phyloP scores from a whole-genome alignment of 768 basidiomycete genomes.

The Lanmaoa rubissima region DNA sequence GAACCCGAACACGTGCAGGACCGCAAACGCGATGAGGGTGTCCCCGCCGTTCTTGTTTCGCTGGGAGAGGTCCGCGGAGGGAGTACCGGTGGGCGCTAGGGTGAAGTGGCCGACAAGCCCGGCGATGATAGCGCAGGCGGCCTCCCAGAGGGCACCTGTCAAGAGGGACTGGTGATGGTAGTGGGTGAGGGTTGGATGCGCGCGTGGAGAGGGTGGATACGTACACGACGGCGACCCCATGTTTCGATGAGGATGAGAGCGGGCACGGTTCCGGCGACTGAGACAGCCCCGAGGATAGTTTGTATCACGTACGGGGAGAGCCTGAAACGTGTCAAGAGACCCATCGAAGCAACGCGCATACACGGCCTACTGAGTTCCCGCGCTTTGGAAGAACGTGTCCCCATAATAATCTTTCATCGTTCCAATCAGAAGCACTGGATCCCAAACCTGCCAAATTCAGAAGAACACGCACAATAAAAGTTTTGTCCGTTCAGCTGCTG shows the following conservation, averaged over 20 bases:
- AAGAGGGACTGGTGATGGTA: not conserved
- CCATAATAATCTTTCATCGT: conserved; percentile 14
- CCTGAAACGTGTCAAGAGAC: conserved; percentile 23
- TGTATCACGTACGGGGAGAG: conserved; percentile 71
- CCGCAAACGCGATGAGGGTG: conserved; percentile 70
- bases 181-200: not conserved
- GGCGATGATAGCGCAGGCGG: conserved; percentile 59
- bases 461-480: conserved; percentile 14
- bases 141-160: conserved; percentile 55
- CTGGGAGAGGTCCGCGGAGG: conserved; percentile 43
- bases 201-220: conserved; percentile 26
- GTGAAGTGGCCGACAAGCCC: conserved; percentile 71
- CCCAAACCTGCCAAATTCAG: not conserved
- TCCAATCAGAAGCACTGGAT: not conserved
- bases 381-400: conserved; percentile 41
- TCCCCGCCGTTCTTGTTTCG: conserved; percentile 50
- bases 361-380: conserved; percentile 54
- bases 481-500: conserved; percentile 17
- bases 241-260: conserved; percentile 67
- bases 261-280: conserved; percentile 69
- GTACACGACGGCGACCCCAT: conserved; percentile 66
- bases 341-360: not conserved
- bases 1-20: conserved; percentile 69
- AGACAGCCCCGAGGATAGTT: conserved; percentile 68
- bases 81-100: conserved; percentile 52